Conservation (phyloP, 2,329 filamentous ascomycete genomes). For the Xylaria sp. region DNA sequence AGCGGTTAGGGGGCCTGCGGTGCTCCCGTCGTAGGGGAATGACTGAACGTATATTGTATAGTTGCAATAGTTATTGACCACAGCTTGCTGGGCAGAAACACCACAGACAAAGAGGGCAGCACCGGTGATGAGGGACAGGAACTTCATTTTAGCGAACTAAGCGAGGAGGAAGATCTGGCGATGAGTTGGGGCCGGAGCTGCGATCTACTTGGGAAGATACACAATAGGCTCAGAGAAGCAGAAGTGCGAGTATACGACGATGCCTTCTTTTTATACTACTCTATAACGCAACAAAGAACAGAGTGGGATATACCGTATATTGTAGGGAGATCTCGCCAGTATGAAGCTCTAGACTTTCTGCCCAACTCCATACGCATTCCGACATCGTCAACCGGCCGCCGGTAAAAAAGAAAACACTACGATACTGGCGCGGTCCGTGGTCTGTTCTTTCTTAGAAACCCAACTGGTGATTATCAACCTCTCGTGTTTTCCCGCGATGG, state of each 20-base stretch:
- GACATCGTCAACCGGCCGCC: not conserved
- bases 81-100: slow-evolving; percentile 50
- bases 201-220: not conserved
- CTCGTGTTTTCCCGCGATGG: not conserved
- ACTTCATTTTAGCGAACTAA: slow-evolving; percentile 1
- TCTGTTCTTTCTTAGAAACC: too few relatives aligned
- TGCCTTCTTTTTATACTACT: not conserved
- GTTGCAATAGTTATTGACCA: slow-evolving; percentile 52
- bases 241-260: not conserved
- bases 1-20: slow-evolving; percentile 49
- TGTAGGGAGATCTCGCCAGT: not conserved
- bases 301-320: not conserved
- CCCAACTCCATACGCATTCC: not conserved
- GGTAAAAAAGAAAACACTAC: not conserved
- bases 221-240: not conserved
- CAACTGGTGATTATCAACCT: not conserved
- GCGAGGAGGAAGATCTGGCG: not conserved
- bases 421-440: not conserved
- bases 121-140: not conserved
- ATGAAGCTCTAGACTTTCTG: not conserved
- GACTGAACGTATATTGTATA: slow-evolving; percentile 52
- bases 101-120: slow-evolving; percentile 23
- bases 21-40: slow-evolving; percentile 48
- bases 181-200: not conserved
- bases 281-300: not conserved